Evolutionary conservation across 257 asterid species (phyloP), one percentile per base, ranked within the genome.

Genomic region (Penstemon barbatus): DNA sequence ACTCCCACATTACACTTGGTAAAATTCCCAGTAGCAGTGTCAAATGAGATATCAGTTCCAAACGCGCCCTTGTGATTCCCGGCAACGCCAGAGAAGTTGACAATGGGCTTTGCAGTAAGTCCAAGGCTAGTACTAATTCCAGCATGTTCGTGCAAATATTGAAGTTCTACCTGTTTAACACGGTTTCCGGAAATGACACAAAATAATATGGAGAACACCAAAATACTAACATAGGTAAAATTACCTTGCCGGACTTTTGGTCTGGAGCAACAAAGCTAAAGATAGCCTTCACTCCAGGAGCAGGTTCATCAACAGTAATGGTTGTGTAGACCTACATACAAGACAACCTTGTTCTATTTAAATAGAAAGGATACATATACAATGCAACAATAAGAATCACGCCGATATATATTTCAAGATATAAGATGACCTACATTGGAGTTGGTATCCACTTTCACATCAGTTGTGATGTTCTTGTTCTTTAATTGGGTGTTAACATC

Each of bases 231-330:
- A 40, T 50, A 18, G 52, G 73, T n/a, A 40, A 70, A 62, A 66
- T 63, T 77, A 90, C 99, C 97, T 93, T 93, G 77, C 92, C 97
- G 59, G 99, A 93, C 71, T 78, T 90, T 71, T 88, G 97, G 74
- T 90, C 96, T 15, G 96, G 99, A 76, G 88, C 85, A 59, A 80
- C 81, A 70, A 87, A 84, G 86, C 95, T 87, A 57, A 93, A 68
- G 71, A 89, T 84, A 7, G 99, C 87, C 90, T 87, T 93, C 83
- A 90, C 89, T 55, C 99, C 99, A 40, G 97, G 99, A 40, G 99
- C 96, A 72, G 96, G 89, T 70, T 90, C 97, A 61, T 93, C 96
- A 41, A 87, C 77, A 18, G 89, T 80, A 71, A 90, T 73, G 71
- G 97, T 90, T 1, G 95, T 78, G 85, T 59, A 82, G 46, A 93